phyloP scores from a whole-genome alignment of 2,329 filamentous ascomycete genomes.

The Didymella sp. region DNA sequence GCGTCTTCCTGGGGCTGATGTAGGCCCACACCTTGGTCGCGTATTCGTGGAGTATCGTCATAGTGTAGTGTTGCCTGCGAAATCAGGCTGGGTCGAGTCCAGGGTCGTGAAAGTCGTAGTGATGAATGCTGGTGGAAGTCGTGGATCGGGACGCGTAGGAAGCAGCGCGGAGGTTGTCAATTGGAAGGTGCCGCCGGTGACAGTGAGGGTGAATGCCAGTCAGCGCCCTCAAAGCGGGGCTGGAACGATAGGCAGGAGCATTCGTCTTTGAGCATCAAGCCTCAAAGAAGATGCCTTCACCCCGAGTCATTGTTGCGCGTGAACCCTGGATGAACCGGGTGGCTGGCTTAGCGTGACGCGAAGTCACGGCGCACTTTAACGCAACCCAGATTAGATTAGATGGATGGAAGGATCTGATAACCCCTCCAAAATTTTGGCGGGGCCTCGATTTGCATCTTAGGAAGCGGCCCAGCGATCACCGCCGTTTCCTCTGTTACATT shows the following conservation, averaged over 20 bases:
- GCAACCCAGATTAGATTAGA: slow-evolving; percentile 9
- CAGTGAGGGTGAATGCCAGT: slow-evolving; percentile 25
- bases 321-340: slow-evolving; percentile 13
- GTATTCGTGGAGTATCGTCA: slow-evolving; percentile 44
- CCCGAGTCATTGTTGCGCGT: slow-evolving; percentile 30
- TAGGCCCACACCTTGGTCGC: slow-evolving; percentile 52
- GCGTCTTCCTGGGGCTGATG: slow-evolving; percentile 53
- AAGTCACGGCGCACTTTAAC: slow-evolving; percentile 18
- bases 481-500: not conserved
- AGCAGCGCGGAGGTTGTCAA: not conserved
- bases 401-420: slow-evolving; percentile 31
- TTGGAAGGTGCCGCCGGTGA: slow-evolving; percentile 21
- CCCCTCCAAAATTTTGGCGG: slow-evolving; percentile 37
- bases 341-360: slow-evolving; percentile 24
- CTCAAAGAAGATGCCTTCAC: slow-evolving; percentile 24
- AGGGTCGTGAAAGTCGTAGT: not conserved
- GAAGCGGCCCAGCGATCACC: slow-evolving; percentile 12
- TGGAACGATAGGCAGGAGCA: slow-evolving; percentile 4
- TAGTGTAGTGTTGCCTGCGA: slow-evolving; percentile 15
- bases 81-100: not conserved
- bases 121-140: not conserved
- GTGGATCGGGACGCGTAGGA: slow-evolving; percentile 1
- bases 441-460: slow-evolving; percentile 23
- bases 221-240: slow-evolving; percentile 14
- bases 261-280: slow-evolving; percentile 18